A percentile compares a stretch with the other conserved stretches of the same genome.
Evolutionary conservation across 345 rosid species (phyloP).

Genomic region (Arabis alpina): DNA sequence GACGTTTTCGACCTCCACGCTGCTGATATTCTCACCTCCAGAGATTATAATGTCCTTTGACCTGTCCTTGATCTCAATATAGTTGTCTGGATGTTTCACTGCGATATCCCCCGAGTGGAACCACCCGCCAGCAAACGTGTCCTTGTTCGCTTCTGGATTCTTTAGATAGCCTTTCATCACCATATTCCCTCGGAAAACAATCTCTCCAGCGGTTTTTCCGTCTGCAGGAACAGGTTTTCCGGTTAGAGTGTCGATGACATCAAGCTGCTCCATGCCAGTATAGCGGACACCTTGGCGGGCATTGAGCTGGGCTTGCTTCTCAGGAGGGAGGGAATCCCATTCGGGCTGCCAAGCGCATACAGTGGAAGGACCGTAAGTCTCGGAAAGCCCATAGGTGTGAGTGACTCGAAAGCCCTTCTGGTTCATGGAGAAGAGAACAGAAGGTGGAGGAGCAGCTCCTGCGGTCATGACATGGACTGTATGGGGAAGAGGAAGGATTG

Average conservation of each 20-base stretch:
- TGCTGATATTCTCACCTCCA: constrained; percentile 94
- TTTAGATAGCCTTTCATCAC: constrained; percentile 93
- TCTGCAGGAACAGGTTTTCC: constrained; percentile 79
- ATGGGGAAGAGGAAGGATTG: constrained; percentile 84
- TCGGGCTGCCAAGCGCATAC: constrained; percentile 93
- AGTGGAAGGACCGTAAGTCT: constrained; percentile 86
- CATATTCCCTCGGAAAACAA: constrained; percentile 75
- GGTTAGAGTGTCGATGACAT: constrained; percentile 63
- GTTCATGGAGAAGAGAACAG: constrained; percentile 72
- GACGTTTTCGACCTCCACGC: constrained; percentile 76
- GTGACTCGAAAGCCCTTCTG: constrained; percentile 78
- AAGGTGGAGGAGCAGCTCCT: constrained; percentile 92
- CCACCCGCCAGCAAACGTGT: constrained; percentile 86
- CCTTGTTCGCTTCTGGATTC: constrained; percentile 80
- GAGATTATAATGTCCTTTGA: constrained; percentile 92
- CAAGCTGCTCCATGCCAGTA: constrained; percentile 68
- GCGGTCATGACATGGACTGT: constrained; percentile 82
- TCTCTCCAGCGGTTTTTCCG: constrained; percentile 82
- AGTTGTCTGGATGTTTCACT: constrained; percentile 85
- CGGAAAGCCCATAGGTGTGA: constrained; percentile 91
- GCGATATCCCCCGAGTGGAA: constrained; percentile 89
- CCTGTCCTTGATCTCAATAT: constrained; percentile 85
- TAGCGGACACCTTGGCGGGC: constrained; percentile 93
- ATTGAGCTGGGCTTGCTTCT: constrained; percentile 75
- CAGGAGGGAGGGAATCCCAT: constrained; percentile 80